Conservation (phyloP, 345 rosid species). For the Euphorbia peplus region DNA sequence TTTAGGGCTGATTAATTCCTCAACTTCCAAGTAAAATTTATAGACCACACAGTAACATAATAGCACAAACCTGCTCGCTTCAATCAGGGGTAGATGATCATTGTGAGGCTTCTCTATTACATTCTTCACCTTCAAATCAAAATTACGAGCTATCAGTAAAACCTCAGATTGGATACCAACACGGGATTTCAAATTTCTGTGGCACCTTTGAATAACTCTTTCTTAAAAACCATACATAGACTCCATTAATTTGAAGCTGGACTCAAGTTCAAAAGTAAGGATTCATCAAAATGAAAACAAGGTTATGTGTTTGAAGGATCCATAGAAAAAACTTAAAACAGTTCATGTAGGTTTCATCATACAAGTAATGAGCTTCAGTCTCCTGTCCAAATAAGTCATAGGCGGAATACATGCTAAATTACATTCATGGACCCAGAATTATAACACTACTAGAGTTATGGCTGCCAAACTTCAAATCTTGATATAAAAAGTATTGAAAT, state of each 20-base stretch:
- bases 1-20: background rate
- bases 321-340: background rate
- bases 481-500: no score
- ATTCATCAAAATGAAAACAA: background rate
- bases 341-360: no score
- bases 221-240: background rate
- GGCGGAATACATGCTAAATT: background rate
- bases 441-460: no score
- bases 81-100: conserved; percentile 71
- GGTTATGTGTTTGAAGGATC: background rate
- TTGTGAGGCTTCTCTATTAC: conserved; percentile 83
- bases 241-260: background rate
- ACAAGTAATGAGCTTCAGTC: no score
- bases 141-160: conserved; percentile 3
- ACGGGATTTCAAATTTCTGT: background rate
- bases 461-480: no score
- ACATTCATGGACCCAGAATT: no score
- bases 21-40: background rate
- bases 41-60: background rate
- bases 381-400: background rate
- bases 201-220: background rate
- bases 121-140: conserved; percentile 56
- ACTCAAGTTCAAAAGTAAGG: background rate
- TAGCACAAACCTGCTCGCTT: conserved; percentile 69
- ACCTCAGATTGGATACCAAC: background rate